phyloP scores from a whole-genome alignment of 139 green algal species.

The Volvox africanus region DNA sequence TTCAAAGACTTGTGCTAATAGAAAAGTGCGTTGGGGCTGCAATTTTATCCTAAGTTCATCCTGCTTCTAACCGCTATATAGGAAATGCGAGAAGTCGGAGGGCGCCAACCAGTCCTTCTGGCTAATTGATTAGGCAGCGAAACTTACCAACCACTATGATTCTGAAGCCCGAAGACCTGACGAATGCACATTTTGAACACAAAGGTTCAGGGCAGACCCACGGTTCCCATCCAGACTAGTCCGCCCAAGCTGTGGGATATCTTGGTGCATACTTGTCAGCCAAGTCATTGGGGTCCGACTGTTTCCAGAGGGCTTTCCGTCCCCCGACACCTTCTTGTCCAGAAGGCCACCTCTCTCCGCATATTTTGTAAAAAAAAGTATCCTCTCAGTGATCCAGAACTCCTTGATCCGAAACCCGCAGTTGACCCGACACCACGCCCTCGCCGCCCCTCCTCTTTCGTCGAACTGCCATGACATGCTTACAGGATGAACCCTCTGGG shows the following conservation, averaged over 20 bases:
- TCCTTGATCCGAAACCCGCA: neutral
- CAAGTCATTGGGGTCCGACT: too few species aligned
- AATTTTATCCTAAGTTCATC: neutral
- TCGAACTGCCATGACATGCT: neutral
- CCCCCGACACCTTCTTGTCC: too few species aligned
- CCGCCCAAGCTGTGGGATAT: too few species aligned
- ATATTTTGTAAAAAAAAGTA: too few species aligned
- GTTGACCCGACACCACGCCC: neutral
- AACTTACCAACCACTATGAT: neutral
- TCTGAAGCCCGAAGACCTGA: too few species aligned
- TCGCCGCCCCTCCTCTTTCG: neutral
- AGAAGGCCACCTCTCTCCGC: too few species aligned
- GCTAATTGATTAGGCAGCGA: neutral
- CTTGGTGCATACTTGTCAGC: too few species aligned
- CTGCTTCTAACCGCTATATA: neutral
- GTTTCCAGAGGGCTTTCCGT: too few species aligned
- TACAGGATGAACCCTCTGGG: constrained; percentile 34
- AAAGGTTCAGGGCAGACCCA: too few species aligned
- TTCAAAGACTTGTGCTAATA: neutral
- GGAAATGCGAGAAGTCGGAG: neutral
- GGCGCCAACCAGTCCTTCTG: neutral
- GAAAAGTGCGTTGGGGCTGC: constrained; percentile 18
- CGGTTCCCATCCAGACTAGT: too few species aligned
- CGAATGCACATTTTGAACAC: too few species aligned
- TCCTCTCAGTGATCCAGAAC: too few species aligned